These are phyloP conservation scores for Xylaria sp. DNA, from an alignment of 495 filamentous ascomycete genomes.

Conservation along the genomic window DNA sequence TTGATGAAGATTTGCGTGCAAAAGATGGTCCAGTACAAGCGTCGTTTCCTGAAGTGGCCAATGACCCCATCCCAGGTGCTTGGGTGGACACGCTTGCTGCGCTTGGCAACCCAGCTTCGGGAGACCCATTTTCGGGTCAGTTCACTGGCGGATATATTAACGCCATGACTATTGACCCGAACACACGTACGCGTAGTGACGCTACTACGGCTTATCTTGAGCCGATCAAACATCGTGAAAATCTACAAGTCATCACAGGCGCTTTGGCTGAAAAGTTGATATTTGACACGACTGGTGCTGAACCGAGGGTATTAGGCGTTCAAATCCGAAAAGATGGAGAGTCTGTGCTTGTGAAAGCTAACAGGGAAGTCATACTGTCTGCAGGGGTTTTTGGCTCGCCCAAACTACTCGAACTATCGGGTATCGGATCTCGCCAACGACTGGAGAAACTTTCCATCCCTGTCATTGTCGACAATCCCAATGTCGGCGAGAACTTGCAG, in stretches of 20 bases:
- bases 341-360: conserved; percentile 33
- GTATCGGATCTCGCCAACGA: conserved; percentile 53
- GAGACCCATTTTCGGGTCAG: not conserved
- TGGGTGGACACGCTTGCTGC: conserved; percentile 48
- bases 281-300: conserved; percentile 31
- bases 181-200: conserved; percentile 53
- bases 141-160: conserved; percentile 53
- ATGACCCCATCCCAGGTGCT: conserved; percentile 35
- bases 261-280: conserved; percentile 48
- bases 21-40: not conserved
- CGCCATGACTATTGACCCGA: conserved; percentile 47
- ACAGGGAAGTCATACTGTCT: conserved; percentile 60
- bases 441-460: conserved; percentile 52
- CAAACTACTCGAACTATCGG: conserved; percentile 65
- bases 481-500: conserved; percentile 64
- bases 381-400: conserved; percentile 60
- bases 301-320: conserved; percentile 39
- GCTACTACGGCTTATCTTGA: conserved; percentile 51
- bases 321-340: conserved; percentile 46
- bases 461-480: conserved; percentile 51
- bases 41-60: not conserved
- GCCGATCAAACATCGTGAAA: conserved; percentile 46
- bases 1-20: not conserved
- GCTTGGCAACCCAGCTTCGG: conserved; percentile 45
- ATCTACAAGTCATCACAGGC: conserved; percentile 51